Evolutionary conservation across 192 early-diverging fungal genomes (phyloP).

Genomic region (Podila minutissima): DNA sequence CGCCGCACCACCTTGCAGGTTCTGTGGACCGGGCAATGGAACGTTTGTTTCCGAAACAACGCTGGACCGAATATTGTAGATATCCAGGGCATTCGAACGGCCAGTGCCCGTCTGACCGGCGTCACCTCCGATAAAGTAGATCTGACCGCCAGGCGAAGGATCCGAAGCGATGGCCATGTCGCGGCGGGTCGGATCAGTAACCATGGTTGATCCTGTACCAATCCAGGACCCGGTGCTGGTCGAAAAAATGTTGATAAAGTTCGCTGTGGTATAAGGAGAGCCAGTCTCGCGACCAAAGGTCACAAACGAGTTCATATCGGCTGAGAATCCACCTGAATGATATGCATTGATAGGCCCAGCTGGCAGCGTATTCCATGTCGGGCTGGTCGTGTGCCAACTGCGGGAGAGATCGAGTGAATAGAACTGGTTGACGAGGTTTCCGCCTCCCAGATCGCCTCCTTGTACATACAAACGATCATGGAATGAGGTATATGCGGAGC

Average conservation of each 20-base stretch:
- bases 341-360: slow-evolving; percentile 30
- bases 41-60: slow-evolving; percentile 17
- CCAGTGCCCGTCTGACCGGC: slow-evolving; percentile 18
- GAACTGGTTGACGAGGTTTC: slow-evolving; percentile 30
- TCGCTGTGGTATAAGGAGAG: slow-evolving; percentile 13
- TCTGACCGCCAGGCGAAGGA: slow-evolving; percentile 17
- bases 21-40: slow-evolving; percentile 13
- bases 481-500: slow-evolving; percentile 2
- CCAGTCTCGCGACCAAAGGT: slow-evolving; percentile 25
- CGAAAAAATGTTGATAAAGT: slow-evolving; percentile 30
- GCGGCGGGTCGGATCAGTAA: slow-evolving; percentile 20
- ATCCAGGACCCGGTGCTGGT: slow-evolving; percentile 29
- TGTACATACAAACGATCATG: slow-evolving; percentile 28
- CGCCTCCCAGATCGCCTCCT: slow-evolving; percentile 17
- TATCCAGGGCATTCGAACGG: slow-evolving; percentile 16
- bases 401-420: slow-evolving; percentile 23
- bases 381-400: slow-evolving; percentile 20
- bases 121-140: slow-evolving; percentile 29
- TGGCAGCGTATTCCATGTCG: slow-evolving; percentile 18
- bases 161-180: slow-evolving; percentile 20
- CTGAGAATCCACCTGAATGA: slow-evolving; percentile 25
- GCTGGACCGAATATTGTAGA: slow-evolving; percentile 21
- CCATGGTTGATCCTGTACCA: slow-evolving; percentile 21
- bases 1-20: slow-evolving; percentile 23
- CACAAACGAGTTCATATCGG: slow-evolving; percentile 27